These are phyloP conservation scores for Trichosanthes truncata DNA, from an alignment of 306 rosid genomes.

Conservation along the genomic window DNA sequence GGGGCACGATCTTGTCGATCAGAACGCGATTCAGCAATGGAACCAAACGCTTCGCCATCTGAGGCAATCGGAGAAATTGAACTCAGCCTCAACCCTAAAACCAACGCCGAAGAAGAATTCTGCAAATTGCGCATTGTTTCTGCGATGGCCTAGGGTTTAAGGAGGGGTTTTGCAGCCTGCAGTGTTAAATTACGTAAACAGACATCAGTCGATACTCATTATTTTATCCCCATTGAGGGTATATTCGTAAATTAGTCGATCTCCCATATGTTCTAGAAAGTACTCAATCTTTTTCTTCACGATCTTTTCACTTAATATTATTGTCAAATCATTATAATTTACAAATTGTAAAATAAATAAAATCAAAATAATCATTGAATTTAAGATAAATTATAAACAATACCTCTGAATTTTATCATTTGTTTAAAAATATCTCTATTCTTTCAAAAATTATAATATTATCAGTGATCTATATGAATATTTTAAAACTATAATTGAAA, in stretches of 20 bases:
- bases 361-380: too few relatives aligned
- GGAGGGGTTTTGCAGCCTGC: not conserved
- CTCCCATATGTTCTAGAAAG: not conserved
- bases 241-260: not conserved
- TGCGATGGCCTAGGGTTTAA: not conserved
- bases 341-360: not conserved
- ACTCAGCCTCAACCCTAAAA: not conserved
- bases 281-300: not conserved
- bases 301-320: too few relatives aligned
- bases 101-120: not conserved
- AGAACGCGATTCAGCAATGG: conserved; percentile 69
- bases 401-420: too few relatives aligned
- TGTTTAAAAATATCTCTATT: too few relatives aligned
- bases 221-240: not conserved
- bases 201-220: not conserved
- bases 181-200: not conserved
- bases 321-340: not conserved
- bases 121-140: not conserved
- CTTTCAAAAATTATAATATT: too few relatives aligned
- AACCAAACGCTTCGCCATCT: conserved; percentile 64
- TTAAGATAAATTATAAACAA: too few relatives aligned
- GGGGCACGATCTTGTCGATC: conserved; percentile 60
- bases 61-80: not conserved
- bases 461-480: too few relatives aligned
- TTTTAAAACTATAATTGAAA: too few relatives aligned